Evolutionary conservation across 2,329 filamentous ascomycete species (phyloP), one percentile per base, ranked within the genome.

Genomic region (Seiridium cupressi): DNA sequence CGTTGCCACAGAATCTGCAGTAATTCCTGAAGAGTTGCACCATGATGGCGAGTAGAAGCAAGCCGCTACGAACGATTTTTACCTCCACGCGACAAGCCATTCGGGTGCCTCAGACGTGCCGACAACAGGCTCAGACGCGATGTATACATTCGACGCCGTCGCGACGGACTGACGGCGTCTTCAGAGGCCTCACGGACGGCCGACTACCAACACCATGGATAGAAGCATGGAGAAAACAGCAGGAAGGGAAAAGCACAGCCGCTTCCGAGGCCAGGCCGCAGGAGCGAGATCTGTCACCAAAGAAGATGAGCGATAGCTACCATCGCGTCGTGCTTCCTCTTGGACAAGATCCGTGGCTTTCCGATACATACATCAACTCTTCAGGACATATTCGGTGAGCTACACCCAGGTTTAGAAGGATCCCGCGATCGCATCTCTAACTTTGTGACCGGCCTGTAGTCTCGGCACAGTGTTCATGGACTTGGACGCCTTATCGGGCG

Each of bases 391-490:
- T 93, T 65, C 81, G 88, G 81, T 84, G 72, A 73, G 84, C 18
- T 36, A 44, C 18, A 10, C 38, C 11, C 6, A 4, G 9, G 1
- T 18, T 32, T 18, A 13, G 0, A 34, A 11, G 26, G 40, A 9
- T n/a, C 10, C 46, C 3, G 8, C 32, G 38, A 13, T 5, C 5
- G 34, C 11, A 35, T 31, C 32, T 53, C 32, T 35, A 7, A 11
- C 47, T 38, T 18, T 13, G 26, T 46, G 5, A 59, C 2, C 13
- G 38, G 38, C 38, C 13, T 63, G 31, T 62, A 84, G 87, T 57
- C 79, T 93, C 6, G 90, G 90, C 0, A 87, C 89, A 0, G 77
- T 93, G 13, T 85, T 93, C 62, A 93, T 93, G 89, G 90, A 93
- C 63, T 81, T 93, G 2, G 90, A 93, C 73, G 90, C 90, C 0